Conservation (phyloP, 2,329 filamentous ascomycete genomes). For the Chaetomium globosum region DNA sequence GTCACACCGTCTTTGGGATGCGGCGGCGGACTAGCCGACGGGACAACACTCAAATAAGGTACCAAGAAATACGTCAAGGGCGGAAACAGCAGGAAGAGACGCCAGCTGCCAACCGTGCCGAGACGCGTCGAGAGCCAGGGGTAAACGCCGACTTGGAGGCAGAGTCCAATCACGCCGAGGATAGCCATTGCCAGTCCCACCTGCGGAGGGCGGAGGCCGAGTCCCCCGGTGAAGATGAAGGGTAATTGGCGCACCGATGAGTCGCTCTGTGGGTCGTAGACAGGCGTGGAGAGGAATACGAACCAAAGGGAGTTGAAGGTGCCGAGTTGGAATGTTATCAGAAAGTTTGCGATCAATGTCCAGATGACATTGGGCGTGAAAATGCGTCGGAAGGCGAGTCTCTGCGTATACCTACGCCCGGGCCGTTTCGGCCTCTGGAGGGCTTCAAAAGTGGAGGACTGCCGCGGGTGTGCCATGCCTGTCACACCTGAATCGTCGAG, state of each 20-base stretch:
- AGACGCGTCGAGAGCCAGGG: slow-evolving; percentile 66
- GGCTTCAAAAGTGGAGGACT: slow-evolving; percentile 11
- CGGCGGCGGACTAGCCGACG: slow-evolving; percentile 55
- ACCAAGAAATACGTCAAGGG: slow-evolving; percentile 69
- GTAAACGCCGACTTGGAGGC: slow-evolving; percentile 72
- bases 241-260: slow-evolving; percentile 48
- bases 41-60: slow-evolving; percentile 71
- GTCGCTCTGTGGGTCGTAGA: slow-evolving; percentile 50
- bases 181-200: slow-evolving; percentile 80
- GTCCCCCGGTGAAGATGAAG: slow-evolving; percentile 71
- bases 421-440: slow-evolving; percentile 14
- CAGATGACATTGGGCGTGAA: slow-evolving; percentile 58
- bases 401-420: slow-evolving; percentile 47
- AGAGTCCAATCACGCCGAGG: slow-evolving; percentile 74
- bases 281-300: slow-evolving; percentile 73
- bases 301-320: slow-evolving; percentile 78
- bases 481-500: slow-evolving; percentile 40
- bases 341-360: slow-evolving; percentile 65
- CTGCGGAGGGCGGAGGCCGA: slow-evolving; percentile 70
- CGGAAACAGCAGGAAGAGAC: slow-evolving; percentile 69
- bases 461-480: slow-evolving; percentile 16
- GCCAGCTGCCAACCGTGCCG: slow-evolving; percentile 69
- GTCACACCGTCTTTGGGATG: slow-evolving; percentile 55
- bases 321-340: slow-evolving; percentile 72
- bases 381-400: slow-evolving; percentile 56